A percentile compares a stretch with the other conserved stretches of the same genome.
Conservation (phyloP, 352 stramenopile species). For the Globisporangium middletonii region DNA sequence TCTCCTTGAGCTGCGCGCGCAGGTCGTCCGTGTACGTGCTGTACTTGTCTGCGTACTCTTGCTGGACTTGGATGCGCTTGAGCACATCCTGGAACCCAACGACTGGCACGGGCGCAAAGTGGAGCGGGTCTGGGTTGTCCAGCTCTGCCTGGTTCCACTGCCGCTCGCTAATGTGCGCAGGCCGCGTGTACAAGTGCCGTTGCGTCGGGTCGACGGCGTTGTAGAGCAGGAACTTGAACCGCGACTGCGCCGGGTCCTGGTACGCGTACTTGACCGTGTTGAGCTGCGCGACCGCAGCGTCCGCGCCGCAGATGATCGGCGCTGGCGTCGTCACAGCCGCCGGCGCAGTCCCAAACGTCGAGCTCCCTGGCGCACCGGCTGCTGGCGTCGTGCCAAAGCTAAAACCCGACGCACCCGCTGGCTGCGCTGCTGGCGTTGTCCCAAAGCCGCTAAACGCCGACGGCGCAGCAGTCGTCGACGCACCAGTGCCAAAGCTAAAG, state of each 20-base stretch:
- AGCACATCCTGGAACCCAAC: slow-evolving; percentile 74
- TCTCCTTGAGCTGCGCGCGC: slow-evolving; percentile 64
- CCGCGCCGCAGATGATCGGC: slow-evolving; percentile 66
- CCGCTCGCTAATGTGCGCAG: slow-evolving; percentile 78
- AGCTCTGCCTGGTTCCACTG: slow-evolving; percentile 82
- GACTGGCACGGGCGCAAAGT: slow-evolving; percentile 71
- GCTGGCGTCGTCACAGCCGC: slow-evolving; percentile 36
- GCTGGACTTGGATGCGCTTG: slow-evolving; percentile 80
- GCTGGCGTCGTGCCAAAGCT: slow-evolving; percentile 24
- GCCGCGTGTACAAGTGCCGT: slow-evolving; percentile 70
- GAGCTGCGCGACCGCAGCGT: slow-evolving; percentile 72
- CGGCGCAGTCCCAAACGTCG: slow-evolving; percentile 29
- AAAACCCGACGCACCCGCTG: slow-evolving; percentile 17
- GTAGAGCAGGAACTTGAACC: slow-evolving; percentile 89
- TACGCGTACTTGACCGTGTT: slow-evolving; percentile 83
- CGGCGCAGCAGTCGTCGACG: slow-evolving; percentile 14
- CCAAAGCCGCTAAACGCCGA: slow-evolving; percentile 30
- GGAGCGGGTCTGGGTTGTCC: slow-evolving; percentile 81
- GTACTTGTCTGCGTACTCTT: slow-evolving; percentile 78
- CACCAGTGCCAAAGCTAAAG: slow-evolving; percentile 23
- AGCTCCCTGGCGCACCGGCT: slow-evolving; percentile 14
- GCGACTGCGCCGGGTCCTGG: slow-evolving; percentile 74
- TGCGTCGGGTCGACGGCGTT: slow-evolving; percentile 83
- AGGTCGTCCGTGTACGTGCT: slow-evolving; percentile 74
- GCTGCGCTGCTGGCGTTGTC: slow-evolving; percentile 3